Base-by-base conservation (phyloP, 2,329 filamentous ascomycete genomes). In the Cercospora berteroae region DNA sequence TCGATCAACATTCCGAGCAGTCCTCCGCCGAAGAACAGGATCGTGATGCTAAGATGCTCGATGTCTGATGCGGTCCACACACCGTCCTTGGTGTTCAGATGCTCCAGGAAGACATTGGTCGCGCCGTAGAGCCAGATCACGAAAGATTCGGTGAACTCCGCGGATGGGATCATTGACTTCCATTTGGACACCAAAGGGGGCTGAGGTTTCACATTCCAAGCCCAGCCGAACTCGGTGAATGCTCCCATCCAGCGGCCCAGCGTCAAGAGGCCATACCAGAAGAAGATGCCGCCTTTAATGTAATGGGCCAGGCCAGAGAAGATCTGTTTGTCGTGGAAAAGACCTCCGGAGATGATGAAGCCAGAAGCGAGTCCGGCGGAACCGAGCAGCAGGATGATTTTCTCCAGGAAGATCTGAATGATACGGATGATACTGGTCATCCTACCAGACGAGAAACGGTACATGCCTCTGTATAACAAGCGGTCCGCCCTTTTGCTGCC, bases 261-360 rank as follows among this genome's bases (percentile, higher is more conserved):
- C 0, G 92, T 96, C 68, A 97, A 81, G 20, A 97, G 80, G 8
- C 94, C 94, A 70, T 96, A 92, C 89, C 92, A 95, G 81, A 97
- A 93, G 83, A 98, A 98, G 64, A 98, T 90, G 3, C 92, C 92
- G 56, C 94, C 94, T 78, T 98, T 98, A 78, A 97, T 89, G 82
- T 92, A 97, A 77, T 98, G 94, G 7, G 94, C 94, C 50, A 97
- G 84, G 1, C 94, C 93, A 72, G 89, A 94, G 82, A 94, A 96
- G 66, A 97, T 82, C 2, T 83, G 68, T 2, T 70, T 66, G n/a
- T 70, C 58, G 25, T 72, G 70, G 78, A 95, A 95, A 71, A 97
- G 90, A 29, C 94, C 91, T 27, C 88, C 91, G 75, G 91, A 94
- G 0, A 92, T 89, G 31, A 92, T 85, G 39, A 90, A 85, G 5